A percentile compares a stretch with the other conserved stretches of the same genome.
Conservation (phyloP, 2,329 filamentous ascomycete genomes). For the Neofusicoccum laricinum region DNA sequence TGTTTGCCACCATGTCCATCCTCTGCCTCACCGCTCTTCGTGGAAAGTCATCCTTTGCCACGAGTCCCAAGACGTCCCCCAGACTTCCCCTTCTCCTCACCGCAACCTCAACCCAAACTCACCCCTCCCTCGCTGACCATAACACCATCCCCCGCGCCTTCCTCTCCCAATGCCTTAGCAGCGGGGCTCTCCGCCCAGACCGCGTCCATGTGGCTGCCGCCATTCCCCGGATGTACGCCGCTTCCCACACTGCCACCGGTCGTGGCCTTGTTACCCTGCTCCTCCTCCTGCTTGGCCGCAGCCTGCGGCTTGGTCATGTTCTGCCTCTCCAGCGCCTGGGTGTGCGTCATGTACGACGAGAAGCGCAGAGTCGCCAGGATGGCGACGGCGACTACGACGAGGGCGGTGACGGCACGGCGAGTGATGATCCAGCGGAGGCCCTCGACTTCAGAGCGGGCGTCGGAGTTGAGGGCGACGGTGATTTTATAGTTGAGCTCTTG, state of each 20-base stretch:
- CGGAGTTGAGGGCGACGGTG: conserved; percentile 82
- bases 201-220: neutral
- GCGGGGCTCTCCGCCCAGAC: neutral
- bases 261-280: neutral
- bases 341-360: conserved; percentile 38
- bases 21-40: no score
- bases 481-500: conserved; percentile 97
- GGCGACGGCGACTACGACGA: conserved; percentile 49
- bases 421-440: conserved; percentile 82
- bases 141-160: conserved; percentile 8
- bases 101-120: conserved; percentile 8
- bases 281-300: neutral
- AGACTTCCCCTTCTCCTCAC: neutral
- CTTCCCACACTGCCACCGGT: neutral
- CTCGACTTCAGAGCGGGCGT: conserved; percentile 89
- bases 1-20: no score
- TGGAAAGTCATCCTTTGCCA: neutral
- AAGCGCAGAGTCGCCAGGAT: conserved; percentile 42
- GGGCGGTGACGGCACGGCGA: conserved; percentile 59
- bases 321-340: conserved; percentile 39
- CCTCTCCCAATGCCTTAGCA: neutral
- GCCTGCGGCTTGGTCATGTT: conserved; percentile 24
- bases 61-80: neutral
- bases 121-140: conserved; percentile 17
- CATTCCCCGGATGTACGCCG: neutral